A percentile compares a stretch with the other conserved stretches of the same genome.
phyloP scores from a whole-genome alignment of 2,329 filamentous ascomycete genomes.

The Aureobasidium lini region DNA sequence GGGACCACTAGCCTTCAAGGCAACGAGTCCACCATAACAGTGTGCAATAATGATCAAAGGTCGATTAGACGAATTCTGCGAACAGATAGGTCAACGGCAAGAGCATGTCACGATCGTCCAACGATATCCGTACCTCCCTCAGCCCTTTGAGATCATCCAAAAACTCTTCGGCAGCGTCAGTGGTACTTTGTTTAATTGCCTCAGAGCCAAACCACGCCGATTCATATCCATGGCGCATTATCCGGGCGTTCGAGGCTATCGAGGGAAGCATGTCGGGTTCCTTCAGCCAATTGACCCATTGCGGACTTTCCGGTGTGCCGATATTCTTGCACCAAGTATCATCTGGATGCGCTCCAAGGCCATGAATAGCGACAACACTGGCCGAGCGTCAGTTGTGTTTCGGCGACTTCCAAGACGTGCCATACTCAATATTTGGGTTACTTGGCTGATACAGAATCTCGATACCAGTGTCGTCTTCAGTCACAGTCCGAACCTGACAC shows the following conservation, averaged over 20 bases:
- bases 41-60: neutral
- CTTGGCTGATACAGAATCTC: neutral
- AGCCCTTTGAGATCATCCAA: neutral
- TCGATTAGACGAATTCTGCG: neutral
- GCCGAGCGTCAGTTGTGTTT: neutral
- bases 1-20: neutral
- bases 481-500: neutral
- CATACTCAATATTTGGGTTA: neutral
- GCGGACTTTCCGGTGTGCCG: neutral
- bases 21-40: neutral
- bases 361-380: neutral
- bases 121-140: neutral
- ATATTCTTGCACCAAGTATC: neutral
- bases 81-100: neutral
- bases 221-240: neutral
- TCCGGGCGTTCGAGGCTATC: neutral
- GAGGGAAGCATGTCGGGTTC: neutral
- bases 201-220: neutral
- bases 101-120: neutral
- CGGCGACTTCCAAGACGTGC: neutral
- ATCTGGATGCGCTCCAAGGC: neutral
- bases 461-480: neutral
- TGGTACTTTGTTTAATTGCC: neutral
- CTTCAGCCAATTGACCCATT: neutral
- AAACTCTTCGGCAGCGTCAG: neutral